phyloP scores from a whole-genome alignment of 257 asterid species.

The Craterostigma plantagineum region DNA sequence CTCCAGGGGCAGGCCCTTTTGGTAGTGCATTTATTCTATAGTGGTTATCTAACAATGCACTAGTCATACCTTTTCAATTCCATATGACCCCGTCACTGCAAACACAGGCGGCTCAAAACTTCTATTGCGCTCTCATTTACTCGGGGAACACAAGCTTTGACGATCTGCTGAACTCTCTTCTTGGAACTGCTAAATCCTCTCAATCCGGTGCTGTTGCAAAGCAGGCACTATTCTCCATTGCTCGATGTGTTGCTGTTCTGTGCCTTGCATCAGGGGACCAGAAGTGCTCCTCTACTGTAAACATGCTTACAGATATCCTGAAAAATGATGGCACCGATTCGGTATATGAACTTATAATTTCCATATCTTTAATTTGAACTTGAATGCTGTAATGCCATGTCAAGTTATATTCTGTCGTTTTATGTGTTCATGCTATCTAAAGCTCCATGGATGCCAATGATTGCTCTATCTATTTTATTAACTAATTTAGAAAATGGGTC shows the following conservation, averaged over 20 bases:
- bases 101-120: constrained; percentile 73
- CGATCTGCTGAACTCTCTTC: constrained; percentile 75
- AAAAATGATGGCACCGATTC: constrained; percentile 68
- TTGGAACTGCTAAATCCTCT: constrained; percentile 73
- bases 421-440: no score
- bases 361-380: constrained; percentile 4
- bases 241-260: constrained; percentile 96
- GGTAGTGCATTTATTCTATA: constrained; percentile 24
- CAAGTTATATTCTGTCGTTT: no score
- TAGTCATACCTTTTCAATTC: constrained; percentile 11
- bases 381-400: no score
- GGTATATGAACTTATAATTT: constrained; percentile 30
- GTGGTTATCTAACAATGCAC: constrained; percentile 8
- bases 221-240: constrained; percentile 90
- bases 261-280: constrained; percentile 86
- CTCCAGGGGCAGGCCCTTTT: constrained; percentile 98
- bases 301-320: constrained; percentile 83
- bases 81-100: constrained; percentile 9
- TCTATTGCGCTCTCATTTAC: constrained; percentile 69
- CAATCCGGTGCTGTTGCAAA: constrained; percentile 86
- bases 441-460: no score
- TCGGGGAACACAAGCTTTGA: constrained; percentile 99
- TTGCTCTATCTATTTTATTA: no score
- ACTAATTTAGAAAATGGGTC: no score
- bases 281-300: constrained; percentile 69